Evolutionary conservation across 768 basidiomycete species (phyloP), one percentile per base, ranked within the genome.

Genomic region (Lenzites betulinus): DNA sequence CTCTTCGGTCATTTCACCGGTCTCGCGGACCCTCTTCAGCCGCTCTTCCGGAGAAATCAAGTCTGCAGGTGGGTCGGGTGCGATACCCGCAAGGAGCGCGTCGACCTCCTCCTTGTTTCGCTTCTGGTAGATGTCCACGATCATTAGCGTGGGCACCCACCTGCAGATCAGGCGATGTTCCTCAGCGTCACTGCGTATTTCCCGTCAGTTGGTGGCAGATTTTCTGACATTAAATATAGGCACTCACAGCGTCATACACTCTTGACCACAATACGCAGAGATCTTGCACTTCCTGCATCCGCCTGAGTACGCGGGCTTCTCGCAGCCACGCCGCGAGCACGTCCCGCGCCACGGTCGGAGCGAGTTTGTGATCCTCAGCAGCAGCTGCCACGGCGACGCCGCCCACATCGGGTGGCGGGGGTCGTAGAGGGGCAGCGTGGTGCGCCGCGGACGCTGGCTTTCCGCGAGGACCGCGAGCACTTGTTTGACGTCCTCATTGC

Each of bases 331-430:
- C 7, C 38, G 38, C 7, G 46, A 39, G n/a, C 55, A 57, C 5
- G 38, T 26, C 2, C 18, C 46, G 5, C 38, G 47, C 36, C 20
- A 41, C 25, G 55, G 55, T 8, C 55, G 55, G 18, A 49, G 18
- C 16, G 55, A 12, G 36, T 38, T 26, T 36, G 55, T 57, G 2
- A 57, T 6, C 38, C 47, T 36, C 18, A 28, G 26, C 7, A 57
- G 55, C 16, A 49, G 4, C n/a, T 57, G 55, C 55, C 55, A 57
- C n/a, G 36, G 36, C 16, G 46, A 26, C 7, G 39, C 25, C 9
- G 47, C 8, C 55, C 55, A 57, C 7, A 57, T 30, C 15, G 55
- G 55, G 35, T 57, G 55, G 1, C 26, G 38, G 9, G 55, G 55
- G 20, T 57, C 55, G 35, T 20, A 7, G 16, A 39, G 22, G 36